Evolutionary conservation across 2,329 filamentous ascomycete genomes (phyloP).

Genomic region (Penicillium crustosum): DNA sequence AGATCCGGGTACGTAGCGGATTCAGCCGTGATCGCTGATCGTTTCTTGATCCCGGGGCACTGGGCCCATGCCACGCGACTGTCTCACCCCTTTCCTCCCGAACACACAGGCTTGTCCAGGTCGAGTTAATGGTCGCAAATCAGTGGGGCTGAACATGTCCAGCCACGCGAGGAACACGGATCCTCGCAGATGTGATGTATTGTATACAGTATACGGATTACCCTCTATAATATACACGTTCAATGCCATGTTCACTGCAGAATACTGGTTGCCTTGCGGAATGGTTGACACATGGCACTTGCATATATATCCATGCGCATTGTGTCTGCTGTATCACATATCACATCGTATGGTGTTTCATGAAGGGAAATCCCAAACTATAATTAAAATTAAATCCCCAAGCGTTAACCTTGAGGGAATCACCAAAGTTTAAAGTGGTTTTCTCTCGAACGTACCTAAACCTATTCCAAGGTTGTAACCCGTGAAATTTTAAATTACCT

Average conservation of each 20-base stretch:
- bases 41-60: slow-evolving; percentile 9
- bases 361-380: slow-evolving; percentile 1
- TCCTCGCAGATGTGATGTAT: slow-evolving; percentile 1
- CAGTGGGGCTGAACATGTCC: slow-evolving; percentile 8
- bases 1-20: slow-evolving; percentile 13
- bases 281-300: slow-evolving; percentile 25
- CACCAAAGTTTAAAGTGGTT: neutral
- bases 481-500: neutral
- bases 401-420: neutral
- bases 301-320: slow-evolving; percentile 14
- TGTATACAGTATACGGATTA: neutral
- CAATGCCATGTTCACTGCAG: neutral
- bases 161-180: slow-evolving; percentile 4
- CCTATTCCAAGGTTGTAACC: neutral
- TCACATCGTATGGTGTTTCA: slow-evolving; percentile 9
- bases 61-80: slow-evolving; percentile 14
- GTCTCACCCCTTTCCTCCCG: slow-evolving; percentile 12
- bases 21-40: slow-evolving; percentile 16
- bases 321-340: slow-evolving; percentile 14
- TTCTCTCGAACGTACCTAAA: neutral
- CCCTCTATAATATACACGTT: neutral
- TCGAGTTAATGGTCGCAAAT: slow-evolving; percentile 3
- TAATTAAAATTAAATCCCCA: slow-evolving; percentile 9
- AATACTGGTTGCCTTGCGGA: slow-evolving; percentile 14
- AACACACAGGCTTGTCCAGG: neutral